Percentiles rank a stretch among this genome's conserved stretches.
phyloP scores from a whole-genome alignment of 768 basidiomycete genomes.

The Rhodotorula toruloides region DNA sequence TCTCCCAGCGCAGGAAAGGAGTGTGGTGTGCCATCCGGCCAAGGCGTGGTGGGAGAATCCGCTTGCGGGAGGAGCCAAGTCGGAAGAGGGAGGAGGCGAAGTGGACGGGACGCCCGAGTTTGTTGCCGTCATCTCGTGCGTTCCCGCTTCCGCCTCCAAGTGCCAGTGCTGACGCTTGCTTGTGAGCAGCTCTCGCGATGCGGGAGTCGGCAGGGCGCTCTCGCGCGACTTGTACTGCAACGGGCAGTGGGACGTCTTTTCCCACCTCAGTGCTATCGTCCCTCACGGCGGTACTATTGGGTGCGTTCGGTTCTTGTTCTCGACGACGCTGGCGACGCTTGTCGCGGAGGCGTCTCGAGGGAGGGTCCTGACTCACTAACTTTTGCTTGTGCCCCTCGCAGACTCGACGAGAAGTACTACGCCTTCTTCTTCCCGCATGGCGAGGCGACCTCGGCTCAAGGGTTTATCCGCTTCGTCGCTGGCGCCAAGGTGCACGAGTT shows the following conservation, averaged over 20 bases:
- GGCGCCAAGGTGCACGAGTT: slow-evolving; percentile 25
- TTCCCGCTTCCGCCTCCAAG: not conserved
- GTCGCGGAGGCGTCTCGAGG: not conserved
- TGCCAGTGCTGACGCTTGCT: not conserved
- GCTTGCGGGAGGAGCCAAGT: not conserved
- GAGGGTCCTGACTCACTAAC: not conserved
- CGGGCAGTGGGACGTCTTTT: slow-evolving; percentile 29
- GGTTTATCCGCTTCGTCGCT: slow-evolving; percentile 23
- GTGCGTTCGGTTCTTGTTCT: not conserved
- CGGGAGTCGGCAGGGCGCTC: slow-evolving; percentile 19
- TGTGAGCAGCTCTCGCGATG: not conserved
- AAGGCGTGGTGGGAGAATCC: not conserved
- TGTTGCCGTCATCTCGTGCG: slow-evolving; percentile 21
- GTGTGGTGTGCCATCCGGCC: slow-evolving; percentile 2
- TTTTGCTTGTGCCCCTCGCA: not conserved
- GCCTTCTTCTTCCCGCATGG: slow-evolving; percentile 36
- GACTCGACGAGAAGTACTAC: slow-evolving; percentile 33
- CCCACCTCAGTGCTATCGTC: slow-evolving; percentile 7
- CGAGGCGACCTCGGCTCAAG: slow-evolving; percentile 16
- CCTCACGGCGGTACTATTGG: slow-evolving; percentile 33
- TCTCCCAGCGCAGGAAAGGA: slow-evolving; percentile 3
- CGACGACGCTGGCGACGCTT: not conserved
- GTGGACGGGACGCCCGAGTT: not conserved
- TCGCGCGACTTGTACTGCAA: slow-evolving; percentile 31
- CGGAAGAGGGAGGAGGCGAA: not conserved